Conservation (phyloP, 2,329 filamentous ascomycete species). For the Calonectria leucothoes region DNA sequence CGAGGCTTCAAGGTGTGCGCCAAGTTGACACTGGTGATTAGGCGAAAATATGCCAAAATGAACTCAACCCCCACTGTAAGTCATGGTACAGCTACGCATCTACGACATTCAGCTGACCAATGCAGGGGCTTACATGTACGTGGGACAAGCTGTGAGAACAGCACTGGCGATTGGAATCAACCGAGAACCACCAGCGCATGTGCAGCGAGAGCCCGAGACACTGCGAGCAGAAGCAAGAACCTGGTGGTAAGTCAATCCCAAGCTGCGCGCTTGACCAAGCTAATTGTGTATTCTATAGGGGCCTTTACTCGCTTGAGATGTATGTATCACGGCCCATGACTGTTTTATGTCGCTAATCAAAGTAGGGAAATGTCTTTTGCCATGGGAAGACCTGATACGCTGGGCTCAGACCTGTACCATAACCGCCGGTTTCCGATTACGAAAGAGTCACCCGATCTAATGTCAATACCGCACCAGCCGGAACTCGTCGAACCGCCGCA, state of each 20-base stretch:
- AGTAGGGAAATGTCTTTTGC: constrained; percentile 59
- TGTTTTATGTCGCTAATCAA: constrained; percentile 13
- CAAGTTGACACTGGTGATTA: constrained; percentile 26
- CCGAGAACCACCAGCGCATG: constrained; percentile 46
- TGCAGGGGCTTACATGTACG: constrained; percentile 58
- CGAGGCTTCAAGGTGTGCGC: too few relatives aligned
- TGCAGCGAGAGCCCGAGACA: constrained; percentile 47
- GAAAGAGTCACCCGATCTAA: background rate
- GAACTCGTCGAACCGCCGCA: constrained; percentile 14
- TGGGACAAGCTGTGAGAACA: constrained; percentile 59
- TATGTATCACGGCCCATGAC: constrained; percentile 24
- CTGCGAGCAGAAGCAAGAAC: constrained; percentile 54
- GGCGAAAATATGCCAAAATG: constrained; percentile 62
- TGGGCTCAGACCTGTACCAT: constrained; percentile 61
- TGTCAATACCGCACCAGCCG: background rate
- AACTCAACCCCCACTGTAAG: constrained; percentile 59
- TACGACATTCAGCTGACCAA: background rate
- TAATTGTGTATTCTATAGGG: constrained; percentile 43
- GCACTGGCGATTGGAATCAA: constrained; percentile 61
- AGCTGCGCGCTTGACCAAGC: background rate
- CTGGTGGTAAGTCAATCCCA: constrained; percentile 54
- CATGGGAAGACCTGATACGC: constrained; percentile 59
- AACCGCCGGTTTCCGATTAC: constrained; percentile 50
- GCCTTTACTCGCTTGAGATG: constrained; percentile 57
- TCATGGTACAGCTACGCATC: background rate